phyloP scores from a whole-genome alignment of 228 moss, liverwort and hornwort genomes.

The Sphagnum fallax region DNA sequence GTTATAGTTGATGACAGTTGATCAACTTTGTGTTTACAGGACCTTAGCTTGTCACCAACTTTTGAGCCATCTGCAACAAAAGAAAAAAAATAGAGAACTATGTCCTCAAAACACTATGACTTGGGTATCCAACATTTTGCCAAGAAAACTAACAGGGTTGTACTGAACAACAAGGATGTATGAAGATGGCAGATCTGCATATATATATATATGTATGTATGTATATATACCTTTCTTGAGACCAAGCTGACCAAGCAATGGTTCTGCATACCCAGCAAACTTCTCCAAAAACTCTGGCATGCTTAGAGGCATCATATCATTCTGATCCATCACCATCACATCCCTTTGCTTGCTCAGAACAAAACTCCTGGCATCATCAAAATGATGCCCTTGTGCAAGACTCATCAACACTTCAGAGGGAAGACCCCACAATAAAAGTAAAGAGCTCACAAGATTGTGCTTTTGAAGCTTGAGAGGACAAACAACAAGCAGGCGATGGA shows the following conservation, averaged over 20 bases:
- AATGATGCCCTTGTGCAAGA: background rate
- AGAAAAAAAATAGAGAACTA: background rate
- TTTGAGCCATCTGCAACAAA: constrained; percentile 56
- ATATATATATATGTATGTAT: background rate
- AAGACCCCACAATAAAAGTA: background rate
- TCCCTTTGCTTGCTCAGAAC: constrained; percentile 16
- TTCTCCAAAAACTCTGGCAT: constrained; percentile 75
- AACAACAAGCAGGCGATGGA: background rate
- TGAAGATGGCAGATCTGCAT: constrained; percentile 1
- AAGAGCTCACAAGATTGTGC: background rate
- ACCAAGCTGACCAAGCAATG: constrained; percentile 75
- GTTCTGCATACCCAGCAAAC: constrained; percentile 72
- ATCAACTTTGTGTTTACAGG: constrained; percentile 61
- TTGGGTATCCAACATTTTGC: background rate
- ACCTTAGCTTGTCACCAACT: constrained; percentile 68
- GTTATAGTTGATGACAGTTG: constrained; percentile 14
- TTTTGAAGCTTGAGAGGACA: background rate
- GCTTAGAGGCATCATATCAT: constrained; percentile 66
- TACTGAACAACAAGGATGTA: background rate
- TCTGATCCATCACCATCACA: constrained; percentile 32
- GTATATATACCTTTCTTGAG: constrained; percentile 60
- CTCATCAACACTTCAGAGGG: background rate
- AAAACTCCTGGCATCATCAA: background rate
- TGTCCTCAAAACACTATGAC: background rate
- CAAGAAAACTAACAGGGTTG: background rate